Evolutionary conservation across 2,329 filamentous ascomycete genomes (phyloP), one percentile per base, ranked within the genome.

Genomic region (Alternaria sp.): DNA sequence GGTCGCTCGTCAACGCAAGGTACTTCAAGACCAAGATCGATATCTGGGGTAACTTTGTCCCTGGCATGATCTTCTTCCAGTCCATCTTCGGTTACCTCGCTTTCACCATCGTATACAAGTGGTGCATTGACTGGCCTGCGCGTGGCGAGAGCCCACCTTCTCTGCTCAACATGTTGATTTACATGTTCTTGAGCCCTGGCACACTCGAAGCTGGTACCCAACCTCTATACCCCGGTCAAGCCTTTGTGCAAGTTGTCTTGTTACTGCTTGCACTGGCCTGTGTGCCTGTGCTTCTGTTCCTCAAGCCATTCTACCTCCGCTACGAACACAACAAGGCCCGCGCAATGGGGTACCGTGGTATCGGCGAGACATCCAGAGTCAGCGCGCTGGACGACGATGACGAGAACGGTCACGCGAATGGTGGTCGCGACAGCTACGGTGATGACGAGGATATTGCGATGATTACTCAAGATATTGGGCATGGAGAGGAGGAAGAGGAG

Each of bases 41-140:
- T 74, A 94, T 99, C 71, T 97, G 92, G 89, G 95, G 93, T 68
- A 98, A 98, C 82, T 99, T 99, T 75, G 82, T 99, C 49, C 95
- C 95, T 7, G 94, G 95, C 54, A 97, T 99, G 94, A 93, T 99
- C 74, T 99, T 99, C 84, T 98, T 99, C 88, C 96, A 99, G 83
- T 89, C 93, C 66, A 99, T 99, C 77, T 99, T 99, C 69, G 95
- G 95, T 53, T 99, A 99, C 77, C 87, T 99, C 18, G 92, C 97
- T 49, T 84, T 97, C 75, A 93, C 92, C 74, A 97, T 99, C 75
- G 82, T 99, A 71, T 98, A 96, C 86, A 99, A 99, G 82, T 99
- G 96, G 95, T 90, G 87, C 10, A 86, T 97, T 38, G 90, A 99
- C 79, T 99, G 95, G 95, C 82, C 82, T 49, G 88, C 85, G 11